Percentiles rank a stretch among this genome's conserved stretches.
Conservation (phyloP, 176 grass and related monocot genomes). For the Carex kokanica region DNA sequence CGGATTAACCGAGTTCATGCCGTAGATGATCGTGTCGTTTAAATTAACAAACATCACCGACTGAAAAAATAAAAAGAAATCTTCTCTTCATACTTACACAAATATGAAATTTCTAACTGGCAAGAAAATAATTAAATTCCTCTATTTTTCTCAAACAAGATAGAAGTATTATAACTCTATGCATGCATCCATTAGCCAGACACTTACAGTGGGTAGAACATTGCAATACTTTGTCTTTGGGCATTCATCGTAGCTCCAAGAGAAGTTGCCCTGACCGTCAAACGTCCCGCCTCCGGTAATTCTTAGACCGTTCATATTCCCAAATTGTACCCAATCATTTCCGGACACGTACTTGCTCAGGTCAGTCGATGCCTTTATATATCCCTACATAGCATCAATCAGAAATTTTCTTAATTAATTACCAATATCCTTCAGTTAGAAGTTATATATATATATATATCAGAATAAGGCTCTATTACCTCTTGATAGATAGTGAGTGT, state of each 20-base stretch:
- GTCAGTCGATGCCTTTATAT: slow-evolving; percentile 43
- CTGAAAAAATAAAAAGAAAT: slow-evolving; percentile 1
- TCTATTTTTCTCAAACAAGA: neutral
- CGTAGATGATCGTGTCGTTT: neutral
- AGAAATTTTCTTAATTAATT: neutral
- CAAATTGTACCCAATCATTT: slow-evolving; percentile 62
- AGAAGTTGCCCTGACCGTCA: slow-evolving; percentile 57
- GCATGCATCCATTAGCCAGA: neutral
- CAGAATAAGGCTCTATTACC: slow-evolving; percentile 23
- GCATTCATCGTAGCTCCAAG: slow-evolving; percentile 65
- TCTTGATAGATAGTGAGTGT: slow-evolving; percentile 43
- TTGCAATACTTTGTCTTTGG: slow-evolving; percentile 54
- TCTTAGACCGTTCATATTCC: slow-evolving; percentile 36
- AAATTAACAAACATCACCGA: neutral
- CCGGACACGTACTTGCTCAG: slow-evolving; percentile 35
- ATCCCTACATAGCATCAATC: slow-evolving; percentile 22
- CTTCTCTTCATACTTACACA: neutral
- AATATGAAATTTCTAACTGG: neutral
- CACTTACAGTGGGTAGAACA: slow-evolving; percentile 56
- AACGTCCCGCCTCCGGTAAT: slow-evolving; percentile 47
- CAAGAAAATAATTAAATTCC: neutral
- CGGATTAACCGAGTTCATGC: slow-evolving; percentile 51
- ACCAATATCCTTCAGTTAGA: neutral
- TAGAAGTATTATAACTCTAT: neutral
- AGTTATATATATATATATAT: no score